Evolutionary conservation across 805 yeast genomes (phyloP).

Genomic region (Blastobotrys parvus): DNA sequence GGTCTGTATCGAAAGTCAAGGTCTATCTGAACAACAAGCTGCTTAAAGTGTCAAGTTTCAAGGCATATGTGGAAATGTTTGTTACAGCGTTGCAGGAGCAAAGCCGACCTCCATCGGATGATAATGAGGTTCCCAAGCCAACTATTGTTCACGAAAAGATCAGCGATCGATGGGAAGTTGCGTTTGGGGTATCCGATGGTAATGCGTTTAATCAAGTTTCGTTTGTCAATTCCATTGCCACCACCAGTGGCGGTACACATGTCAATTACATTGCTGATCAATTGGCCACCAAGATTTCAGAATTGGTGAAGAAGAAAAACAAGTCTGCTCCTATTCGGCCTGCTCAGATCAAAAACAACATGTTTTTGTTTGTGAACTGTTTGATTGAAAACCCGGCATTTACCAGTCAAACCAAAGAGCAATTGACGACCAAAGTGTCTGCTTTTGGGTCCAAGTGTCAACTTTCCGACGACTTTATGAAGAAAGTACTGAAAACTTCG

Average conservation of each 20-base stretch:
- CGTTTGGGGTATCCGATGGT: conserved; percentile 88
- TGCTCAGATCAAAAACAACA: conserved; percentile 79
- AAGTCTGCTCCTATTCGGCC: conserved; percentile 66
- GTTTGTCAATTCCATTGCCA: conserved; percentile 95
- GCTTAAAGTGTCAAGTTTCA: conserved; percentile 66
- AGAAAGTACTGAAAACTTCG: conserved; percentile 66
- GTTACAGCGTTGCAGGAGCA: conserved; percentile 59
- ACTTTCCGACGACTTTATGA: conserved; percentile 70
- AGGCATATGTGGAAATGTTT: conserved; percentile 81
- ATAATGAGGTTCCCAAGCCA: conserved; percentile 33
- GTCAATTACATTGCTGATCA: conserved; percentile 81
- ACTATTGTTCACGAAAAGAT: conserved; percentile 71
- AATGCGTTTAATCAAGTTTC: conserved; percentile 80
- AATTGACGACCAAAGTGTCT: conserved; percentile 76
- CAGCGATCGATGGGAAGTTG: conserved; percentile 91
- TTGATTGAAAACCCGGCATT: conserved; percentile 94
- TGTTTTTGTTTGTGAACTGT: conserved; percentile 87
- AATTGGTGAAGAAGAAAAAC: conserved; percentile 61
- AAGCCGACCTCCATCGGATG: conserved; percentile 32
- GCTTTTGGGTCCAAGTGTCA: conserved; percentile 84
- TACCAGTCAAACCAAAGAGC: conserved; percentile 96
- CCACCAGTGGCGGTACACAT: conserved; percentile 96
- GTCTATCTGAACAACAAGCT: conserved; percentile 71
- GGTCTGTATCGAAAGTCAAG: conserved; percentile 76
- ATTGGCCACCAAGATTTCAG: conserved; percentile 68